Evolutionary conservation across 192 early-diverging fungal species (phyloP), one percentile per base, ranked within the genome.

Genomic region (Phlyctochytrium arcticum): DNA sequence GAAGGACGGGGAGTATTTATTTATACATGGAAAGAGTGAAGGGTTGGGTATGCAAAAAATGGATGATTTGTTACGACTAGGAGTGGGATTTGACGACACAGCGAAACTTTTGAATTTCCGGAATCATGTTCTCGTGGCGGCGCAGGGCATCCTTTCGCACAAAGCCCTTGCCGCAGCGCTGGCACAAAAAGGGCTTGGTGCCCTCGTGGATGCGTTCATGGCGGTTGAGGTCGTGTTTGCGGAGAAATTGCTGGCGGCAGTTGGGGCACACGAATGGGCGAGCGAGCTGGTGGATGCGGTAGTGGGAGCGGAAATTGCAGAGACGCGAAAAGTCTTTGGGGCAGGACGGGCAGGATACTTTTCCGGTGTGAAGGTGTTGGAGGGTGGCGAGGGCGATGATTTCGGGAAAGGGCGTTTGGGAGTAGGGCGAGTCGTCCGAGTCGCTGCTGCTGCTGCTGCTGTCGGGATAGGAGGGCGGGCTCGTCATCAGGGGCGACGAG

Each of bases 151-250:
- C 72, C 8, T 60, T 57, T 12, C 69, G 39, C 1, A 60, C 65
- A 36, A 73, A 73, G 2, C 56, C 55, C 46, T 59, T 60, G 5
- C 66, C 66, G 54, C 71, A 73, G 32, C 58, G 57, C 12, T 30
- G 30, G 56, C 71, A 73, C 5, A 26, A 4, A 59, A 69, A 68
- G 1, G 81, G 78, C 42, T 60, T 65, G 4, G 39, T 50, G 2
- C 44, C 34, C 0, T 54, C 35, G 48, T 86, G 84, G 17, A 69
- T 73, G 5, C 39, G 47, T 24, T 51, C 31, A 58, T 86, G 85
- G 1, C 82, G 74, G 26, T 74, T 74, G 5, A 84, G 71, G 47
- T 79, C 76, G 44, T 78, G 77, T 58, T 71, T 74, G 54, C 71
- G 72, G 46, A 51, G 57, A 55, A 84, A 84, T n/a, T 30, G 48